A percentile compares a stretch with the other conserved stretches of the same genome.
Conservation (phyloP, 2,329 filamentous ascomycete species). For the Didymella pinodella region DNA sequence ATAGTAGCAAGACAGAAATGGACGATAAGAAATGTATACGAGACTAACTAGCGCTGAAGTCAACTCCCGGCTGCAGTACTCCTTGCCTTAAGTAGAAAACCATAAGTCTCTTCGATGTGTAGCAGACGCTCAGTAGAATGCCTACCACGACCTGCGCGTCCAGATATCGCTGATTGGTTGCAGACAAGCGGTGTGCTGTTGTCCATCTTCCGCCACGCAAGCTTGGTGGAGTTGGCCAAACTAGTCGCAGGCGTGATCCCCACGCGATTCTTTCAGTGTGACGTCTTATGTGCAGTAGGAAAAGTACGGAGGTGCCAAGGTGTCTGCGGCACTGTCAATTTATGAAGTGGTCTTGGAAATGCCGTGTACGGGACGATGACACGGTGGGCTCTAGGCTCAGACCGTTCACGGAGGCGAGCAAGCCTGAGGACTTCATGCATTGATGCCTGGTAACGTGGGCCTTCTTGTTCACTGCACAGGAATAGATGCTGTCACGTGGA, state of each 20-base stretch:
- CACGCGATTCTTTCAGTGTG: conserved; percentile 8
- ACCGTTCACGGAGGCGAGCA: conserved; percentile 44
- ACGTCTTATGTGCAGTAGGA: conserved; percentile 7
- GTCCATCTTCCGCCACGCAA: conserved; percentile 7
- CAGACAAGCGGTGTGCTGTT: conserved; percentile 10
- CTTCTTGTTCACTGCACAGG: conserved; percentile 31
- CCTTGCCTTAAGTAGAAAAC: too few species aligned
- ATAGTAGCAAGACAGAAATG: not conserved
- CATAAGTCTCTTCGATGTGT: too few species aligned
- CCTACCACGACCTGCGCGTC: not conserved
- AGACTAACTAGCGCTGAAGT: too few species aligned
- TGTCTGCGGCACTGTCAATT: conserved; percentile 24
- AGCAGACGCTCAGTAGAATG: not conserved
- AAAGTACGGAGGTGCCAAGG: conserved; percentile 26
- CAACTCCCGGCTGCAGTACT: too few species aligned
- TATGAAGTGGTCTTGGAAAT: conserved; percentile 31
- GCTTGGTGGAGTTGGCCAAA: conserved; percentile 8
- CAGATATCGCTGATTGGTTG: not conserved
- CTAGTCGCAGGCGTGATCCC: conserved; percentile 3
- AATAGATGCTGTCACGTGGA: conserved; percentile 42
- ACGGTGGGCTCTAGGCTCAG: conserved; percentile 47
- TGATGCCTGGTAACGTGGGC: conserved; percentile 41
- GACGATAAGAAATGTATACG: too few species aligned
- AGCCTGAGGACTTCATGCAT: conserved; percentile 45
- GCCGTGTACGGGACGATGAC: conserved; percentile 29